Conservation (phyloP, 116 monocot species). For the Papilionanthe hybrid region DNA sequence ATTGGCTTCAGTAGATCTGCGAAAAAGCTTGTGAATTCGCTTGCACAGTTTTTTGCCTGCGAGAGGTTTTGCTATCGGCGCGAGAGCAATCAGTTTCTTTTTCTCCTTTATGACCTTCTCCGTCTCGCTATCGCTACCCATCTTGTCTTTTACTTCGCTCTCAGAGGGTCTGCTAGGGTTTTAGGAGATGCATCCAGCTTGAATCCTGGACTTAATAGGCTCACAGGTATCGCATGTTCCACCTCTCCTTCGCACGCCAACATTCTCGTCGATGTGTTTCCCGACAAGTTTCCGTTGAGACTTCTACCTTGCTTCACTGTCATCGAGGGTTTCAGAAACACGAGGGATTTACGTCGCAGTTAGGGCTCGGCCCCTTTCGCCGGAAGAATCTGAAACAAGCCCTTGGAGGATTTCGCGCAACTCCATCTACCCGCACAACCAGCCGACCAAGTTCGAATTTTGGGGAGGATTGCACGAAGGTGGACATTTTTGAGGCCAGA, state of each 20-base stretch:
- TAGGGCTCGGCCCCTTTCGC: slow-evolving; percentile 61
- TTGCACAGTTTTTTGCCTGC: slow-evolving; percentile 77
- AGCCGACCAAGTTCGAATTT: slow-evolving; percentile 67
- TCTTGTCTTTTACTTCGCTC: slow-evolving; percentile 7
- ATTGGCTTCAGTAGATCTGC: slow-evolving; percentile 75
- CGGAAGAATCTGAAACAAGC: slow-evolving; percentile 62
- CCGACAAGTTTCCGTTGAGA: too few species aligned
- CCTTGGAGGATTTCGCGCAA: slow-evolving; percentile 78
- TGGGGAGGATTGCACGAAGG: slow-evolving; percentile 61
- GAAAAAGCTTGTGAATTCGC: slow-evolving; percentile 61
- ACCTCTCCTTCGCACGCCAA: too few species aligned
- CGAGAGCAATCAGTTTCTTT: slow-evolving; percentile 48
- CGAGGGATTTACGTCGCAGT: slow-evolving; percentile 77
- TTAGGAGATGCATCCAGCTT: background rate
- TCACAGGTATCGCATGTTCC: too few species aligned
- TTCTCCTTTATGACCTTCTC: slow-evolving; percentile 56
- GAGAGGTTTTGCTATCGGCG: slow-evolving; percentile 71
- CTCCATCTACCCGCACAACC: slow-evolving; percentile 54
- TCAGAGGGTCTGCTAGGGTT: background rate
- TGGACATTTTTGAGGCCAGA: slow-evolving; percentile 54
- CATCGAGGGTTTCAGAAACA: too few species aligned
- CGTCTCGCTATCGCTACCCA: slow-evolving; percentile 82
- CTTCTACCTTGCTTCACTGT: too few species aligned
- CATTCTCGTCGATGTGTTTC: too few species aligned
- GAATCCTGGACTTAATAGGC: too few species aligned